phyloP scores from a whole-genome alignment of 2,329 filamentous ascomycete species.

The Coniochaeta hoffmannii region DNA sequence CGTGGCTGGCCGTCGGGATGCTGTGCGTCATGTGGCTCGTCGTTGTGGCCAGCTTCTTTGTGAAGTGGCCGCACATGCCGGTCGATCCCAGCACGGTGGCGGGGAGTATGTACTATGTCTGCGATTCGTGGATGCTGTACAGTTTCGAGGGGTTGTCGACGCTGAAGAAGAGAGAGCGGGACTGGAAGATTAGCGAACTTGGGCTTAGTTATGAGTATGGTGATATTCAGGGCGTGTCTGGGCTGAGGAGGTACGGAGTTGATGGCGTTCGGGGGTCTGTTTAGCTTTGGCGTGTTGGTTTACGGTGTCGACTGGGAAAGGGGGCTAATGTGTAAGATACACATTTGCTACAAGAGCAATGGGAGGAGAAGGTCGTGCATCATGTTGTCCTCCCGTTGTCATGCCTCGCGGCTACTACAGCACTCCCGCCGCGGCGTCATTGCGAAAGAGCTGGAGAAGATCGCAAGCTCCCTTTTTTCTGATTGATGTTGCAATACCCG shows the following conservation, averaged over 20 bases:
- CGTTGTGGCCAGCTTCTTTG: constrained; percentile 23
- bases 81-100: constrained; percentile 27
- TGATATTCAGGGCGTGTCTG: constrained; percentile 20
- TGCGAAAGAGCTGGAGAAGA: no score
- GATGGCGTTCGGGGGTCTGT: constrained; percentile 10
- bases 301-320: background rate
- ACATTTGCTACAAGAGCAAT: no score
- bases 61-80: constrained; percentile 27
- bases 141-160: constrained; percentile 20
- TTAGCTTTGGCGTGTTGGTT: background rate
- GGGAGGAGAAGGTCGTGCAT: no score
- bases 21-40: constrained; percentile 27
- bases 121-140: constrained; percentile 24
- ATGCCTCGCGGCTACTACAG: no score
- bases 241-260: constrained; percentile 18
- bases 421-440: no score
- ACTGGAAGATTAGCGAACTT: constrained; percentile 19
- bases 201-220: constrained; percentile 24
- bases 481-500: no score
- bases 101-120: constrained; percentile 26
- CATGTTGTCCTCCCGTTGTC: no score
- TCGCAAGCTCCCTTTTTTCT: no score
- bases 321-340: background rate
- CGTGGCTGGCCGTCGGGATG: constrained; percentile 23
- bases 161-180: constrained; percentile 20